Percentiles rank a stretch among this genome's conserved stretches.
These are phyloP conservation scores for Chaetoceros muelleri DNA, from an alignment of 108 stramenopile species.

Conservation along the genomic window DNA sequence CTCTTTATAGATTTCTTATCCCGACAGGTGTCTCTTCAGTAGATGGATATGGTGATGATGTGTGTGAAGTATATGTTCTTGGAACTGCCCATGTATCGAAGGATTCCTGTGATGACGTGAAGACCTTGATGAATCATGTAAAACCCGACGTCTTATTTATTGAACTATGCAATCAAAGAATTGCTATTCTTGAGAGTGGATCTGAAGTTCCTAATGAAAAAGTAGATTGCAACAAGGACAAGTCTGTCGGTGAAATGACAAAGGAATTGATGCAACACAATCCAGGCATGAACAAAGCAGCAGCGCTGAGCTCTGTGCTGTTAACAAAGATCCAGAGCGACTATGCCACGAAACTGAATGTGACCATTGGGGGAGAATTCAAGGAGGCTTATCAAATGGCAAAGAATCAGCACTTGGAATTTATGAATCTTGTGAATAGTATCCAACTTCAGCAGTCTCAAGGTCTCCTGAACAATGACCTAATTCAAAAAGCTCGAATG, in stretches of 20 bases:
- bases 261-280: conserved; percentile 8
- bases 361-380: conserved; percentile 78
- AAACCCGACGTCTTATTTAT: conserved; percentile 63
- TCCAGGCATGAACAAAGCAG: conserved; percentile 9
- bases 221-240: neutral
- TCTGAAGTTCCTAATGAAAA: neutral
- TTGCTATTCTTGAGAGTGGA: conserved; percentile 33
- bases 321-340: conserved; percentile 65
- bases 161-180: conserved; percentile 70
- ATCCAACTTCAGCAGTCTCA: neutral
- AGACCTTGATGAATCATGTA: conserved; percentile 43
- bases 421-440: conserved; percentile 10
- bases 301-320: conserved; percentile 23
- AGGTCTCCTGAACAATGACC: neutral
- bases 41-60: conserved; percentile 7
- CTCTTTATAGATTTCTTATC: neutral
- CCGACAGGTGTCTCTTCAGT: conserved; percentile 14
- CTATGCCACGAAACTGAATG: conserved; percentile 67
- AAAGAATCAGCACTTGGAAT: conserved; percentile 20
- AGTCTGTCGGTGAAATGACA: neutral
- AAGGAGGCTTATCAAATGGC: conserved; percentile 40
- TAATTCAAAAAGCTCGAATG: neutral
- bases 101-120: conserved; percentile 56
- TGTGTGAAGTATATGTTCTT: conserved; percentile 42
- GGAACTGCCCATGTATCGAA: conserved; percentile 78